Conservation (phyloP, 2,329 filamentous ascomycete genomes). For the Aspergillus chevalieri region DNA sequence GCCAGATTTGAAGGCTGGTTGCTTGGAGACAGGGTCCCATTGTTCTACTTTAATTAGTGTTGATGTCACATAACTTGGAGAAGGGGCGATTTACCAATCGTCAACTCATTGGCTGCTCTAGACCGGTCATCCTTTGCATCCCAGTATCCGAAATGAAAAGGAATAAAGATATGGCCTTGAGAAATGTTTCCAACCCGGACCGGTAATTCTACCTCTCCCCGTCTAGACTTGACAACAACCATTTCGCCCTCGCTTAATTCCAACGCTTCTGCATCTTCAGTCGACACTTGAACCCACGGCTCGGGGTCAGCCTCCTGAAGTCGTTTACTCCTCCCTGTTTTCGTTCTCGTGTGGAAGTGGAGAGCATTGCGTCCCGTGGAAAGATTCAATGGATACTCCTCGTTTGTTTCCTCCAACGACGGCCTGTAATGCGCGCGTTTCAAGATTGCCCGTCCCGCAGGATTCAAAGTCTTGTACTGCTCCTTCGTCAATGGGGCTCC, state of each 20-base stretch:
- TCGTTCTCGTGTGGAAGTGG: constrained; percentile 35
- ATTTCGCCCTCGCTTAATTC: constrained; percentile 24
- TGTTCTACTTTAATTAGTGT: constrained; percentile 10
- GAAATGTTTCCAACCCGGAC: constrained; percentile 23
- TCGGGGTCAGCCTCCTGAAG: constrained; percentile 27
- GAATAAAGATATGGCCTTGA: constrained; percentile 32
- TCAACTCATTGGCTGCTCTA: constrained; percentile 34
- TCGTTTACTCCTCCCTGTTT: constrained; percentile 26
- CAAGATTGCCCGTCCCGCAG: constrained; percentile 30
- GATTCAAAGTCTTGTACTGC: constrained; percentile 26
- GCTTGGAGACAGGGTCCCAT: constrained; percentile 34
- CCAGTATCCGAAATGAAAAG: constrained; percentile 36
- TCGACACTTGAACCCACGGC: constrained; percentile 24
- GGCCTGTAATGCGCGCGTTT: constrained; percentile 28
- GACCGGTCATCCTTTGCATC: constrained; percentile 28
- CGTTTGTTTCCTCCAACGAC: constrained; percentile 23
- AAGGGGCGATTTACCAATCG: constrained; percentile 20
- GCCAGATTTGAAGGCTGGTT: constrained; percentile 33
- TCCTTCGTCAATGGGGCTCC: constrained; percentile 25
- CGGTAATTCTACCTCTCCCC: constrained; percentile 26
- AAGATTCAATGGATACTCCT: constrained; percentile 28
- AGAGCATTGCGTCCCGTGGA: constrained; percentile 29
- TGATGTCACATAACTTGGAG: neutral
- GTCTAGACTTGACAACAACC: constrained; percentile 25
- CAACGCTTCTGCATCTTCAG: constrained; percentile 20